phyloP scores from a whole-genome alignment of 345 rosid species.

The Citropsis articulata region DNA sequence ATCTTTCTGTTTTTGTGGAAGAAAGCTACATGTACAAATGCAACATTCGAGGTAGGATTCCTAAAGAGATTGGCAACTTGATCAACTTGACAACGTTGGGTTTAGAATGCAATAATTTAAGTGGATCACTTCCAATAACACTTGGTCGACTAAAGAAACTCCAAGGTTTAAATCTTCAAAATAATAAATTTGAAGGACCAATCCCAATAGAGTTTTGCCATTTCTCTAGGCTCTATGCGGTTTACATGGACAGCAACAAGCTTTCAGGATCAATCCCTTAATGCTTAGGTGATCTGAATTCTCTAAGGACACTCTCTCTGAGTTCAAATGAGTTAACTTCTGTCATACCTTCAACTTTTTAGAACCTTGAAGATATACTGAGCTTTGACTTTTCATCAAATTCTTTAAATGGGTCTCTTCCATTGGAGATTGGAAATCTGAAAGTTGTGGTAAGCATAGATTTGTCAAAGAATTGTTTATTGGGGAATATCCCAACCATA shows the following conservation, averaged over 20 bases:
- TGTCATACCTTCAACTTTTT: neutral
- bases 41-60: slow-evolving; percentile 16
- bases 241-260: neutral
- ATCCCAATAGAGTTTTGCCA: slow-evolving; percentile 6
- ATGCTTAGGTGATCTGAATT: slow-evolving; percentile 2
- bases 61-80: slow-evolving; percentile 5
- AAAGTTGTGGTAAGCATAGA: neutral
- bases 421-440: neutral
- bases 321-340: slow-evolving; percentile 3
- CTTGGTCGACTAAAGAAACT: neutral
- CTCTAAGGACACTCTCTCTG: neutral
- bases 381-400: slow-evolving; percentile 11
- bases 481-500: neutral
- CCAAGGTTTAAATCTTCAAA: neutral
- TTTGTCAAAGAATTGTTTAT: slow-evolving; percentile 14
- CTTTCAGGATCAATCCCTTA: slow-evolving; percentile 7
- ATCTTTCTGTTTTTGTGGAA: slow-evolving; percentile 1
- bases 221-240: neutral
- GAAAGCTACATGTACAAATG: neutral
- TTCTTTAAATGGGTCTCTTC: too few species aligned
- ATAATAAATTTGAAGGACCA: slow-evolving; percentile 5
- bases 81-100: neutral
- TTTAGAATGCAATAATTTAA: slow-evolving; percentile 6
- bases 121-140: slow-evolving; percentile 9
- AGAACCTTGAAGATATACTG: slow-evolving; percentile 3